Base-by-base conservation (phyloP, 306 rosid genomes). In the Prunus dulcis region DNA sequence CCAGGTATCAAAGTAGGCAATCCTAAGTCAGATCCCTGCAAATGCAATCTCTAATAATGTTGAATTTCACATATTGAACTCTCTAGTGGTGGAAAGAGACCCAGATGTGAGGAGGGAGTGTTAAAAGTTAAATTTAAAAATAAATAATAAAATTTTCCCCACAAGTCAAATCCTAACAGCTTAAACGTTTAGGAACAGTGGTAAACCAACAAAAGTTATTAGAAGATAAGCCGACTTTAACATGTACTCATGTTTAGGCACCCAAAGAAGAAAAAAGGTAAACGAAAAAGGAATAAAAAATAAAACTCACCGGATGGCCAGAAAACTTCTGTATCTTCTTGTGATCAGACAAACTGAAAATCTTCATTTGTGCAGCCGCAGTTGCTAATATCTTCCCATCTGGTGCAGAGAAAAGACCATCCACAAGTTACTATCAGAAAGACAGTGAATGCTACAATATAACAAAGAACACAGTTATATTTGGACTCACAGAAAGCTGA, bases 221-320 rank as follows among this genome's bases (percentile, higher is more conserved):
- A 43, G 19, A 43, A 60, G 56, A 73, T 58, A 43, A 73, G 28
- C 19, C 18, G 7, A 58, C 68, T 43, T 60, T 10, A 15, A 58
- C 45, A 10, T 34, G 15, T 19, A 64, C 15, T 34, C 50, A 3
- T 64, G 14, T 34, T 64, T 18, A 19, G 49, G 19, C 67, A 69
- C 30, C 38, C 55, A 34, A 12, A 51, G 27, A 34, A 20, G 22
- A 64, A 41, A 30, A 66, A 14, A 56, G 62, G 28, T 8, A 64
- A 49, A 15, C 57, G 15, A 56, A 17, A 63, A 46, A 32, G 28
- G 55, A 17, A 43, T 64, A 81, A 62, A 49, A 17, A 80, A 73
- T n/a, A 69, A 73, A 75, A 89, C 99, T 95, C 84, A 95, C 99
- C 50, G 99, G 99, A 89, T 95, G 99, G 75, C 99, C 99, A 64